Conservation (phyloP, 2,329 filamentous ascomycete species). For the Fusarium cyanostomum region DNA sequence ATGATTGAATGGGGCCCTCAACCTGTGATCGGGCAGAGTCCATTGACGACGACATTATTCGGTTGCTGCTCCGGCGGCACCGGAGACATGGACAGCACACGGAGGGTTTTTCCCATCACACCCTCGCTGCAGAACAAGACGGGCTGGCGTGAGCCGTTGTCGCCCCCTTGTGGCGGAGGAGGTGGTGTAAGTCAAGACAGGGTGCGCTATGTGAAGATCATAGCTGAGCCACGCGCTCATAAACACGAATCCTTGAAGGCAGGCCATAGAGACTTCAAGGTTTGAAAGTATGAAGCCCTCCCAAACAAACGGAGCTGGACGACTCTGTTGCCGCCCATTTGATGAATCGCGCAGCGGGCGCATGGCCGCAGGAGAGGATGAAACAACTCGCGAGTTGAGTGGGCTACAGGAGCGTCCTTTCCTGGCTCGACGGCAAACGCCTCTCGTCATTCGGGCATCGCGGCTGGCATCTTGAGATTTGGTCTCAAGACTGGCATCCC, state of each 20-base stretch:
- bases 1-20: constrained; percentile 24
- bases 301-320: constrained; percentile 2
- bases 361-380: background rate
- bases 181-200: constrained; percentile 33
- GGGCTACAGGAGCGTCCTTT: background rate
- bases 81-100: constrained; percentile 7
- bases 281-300: constrained; percentile 35
- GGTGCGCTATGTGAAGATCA: constrained; percentile 31
- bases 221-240: constrained; percentile 36
- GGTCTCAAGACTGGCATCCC: constrained; percentile 22
- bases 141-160: constrained; percentile 33
- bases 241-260: constrained; percentile 24
- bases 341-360: constrained; percentile 7
- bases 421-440: constrained; percentile 14
- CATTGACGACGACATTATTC: constrained; percentile 28
- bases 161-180: constrained; percentile 34
- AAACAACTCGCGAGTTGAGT: constrained; percentile 1
- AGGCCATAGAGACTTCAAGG: constrained; percentile 12
- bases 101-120: constrained; percentile 20
- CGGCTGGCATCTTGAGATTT: constrained; percentile 26
- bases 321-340: background rate
- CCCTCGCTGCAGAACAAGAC: constrained; percentile 31
- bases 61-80: constrained; percentile 7
- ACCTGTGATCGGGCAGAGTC: constrained; percentile 15
- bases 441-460: constrained; percentile 17